Conservation (phyloP, 73 alveolate genomes). For the Tetrahymena elliotti region DNA sequence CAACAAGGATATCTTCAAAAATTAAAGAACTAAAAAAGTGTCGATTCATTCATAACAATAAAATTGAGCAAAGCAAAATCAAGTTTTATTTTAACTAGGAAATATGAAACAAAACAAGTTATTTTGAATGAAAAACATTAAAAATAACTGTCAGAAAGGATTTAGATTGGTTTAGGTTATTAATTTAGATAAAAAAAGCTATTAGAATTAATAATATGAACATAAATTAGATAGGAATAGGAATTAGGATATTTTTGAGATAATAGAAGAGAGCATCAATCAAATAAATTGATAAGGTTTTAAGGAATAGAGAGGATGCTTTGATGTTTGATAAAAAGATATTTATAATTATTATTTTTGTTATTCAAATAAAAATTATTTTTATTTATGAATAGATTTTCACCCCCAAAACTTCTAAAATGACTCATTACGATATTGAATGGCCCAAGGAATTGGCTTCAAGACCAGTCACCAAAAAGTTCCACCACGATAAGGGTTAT, state of each 20-base stretch:
- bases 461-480: constrained; percentile 24
- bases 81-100: too few species aligned
- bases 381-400: not conserved
- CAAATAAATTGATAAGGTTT: not conserved
- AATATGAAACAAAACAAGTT: not conserved
- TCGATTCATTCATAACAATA: not conserved
- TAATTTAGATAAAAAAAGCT: not conserved
- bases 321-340: not conserved
- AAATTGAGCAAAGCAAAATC: too few species aligned
- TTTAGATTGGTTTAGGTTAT: not conserved
- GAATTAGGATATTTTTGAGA: not conserved
- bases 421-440: not conserved
- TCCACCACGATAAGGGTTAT: constrained; percentile 63
- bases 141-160: not conserved
- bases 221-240: not conserved
- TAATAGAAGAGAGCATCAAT: not conserved
- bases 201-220: not conserved
- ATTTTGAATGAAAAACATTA: too few species aligned
- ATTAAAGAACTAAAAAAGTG: not conserved
- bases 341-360: not conserved
- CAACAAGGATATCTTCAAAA: not conserved
- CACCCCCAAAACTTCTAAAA: not conserved
- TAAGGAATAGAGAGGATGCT: not conserved
- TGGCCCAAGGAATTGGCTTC: constrained; percentile 21
- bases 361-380: not conserved